phyloP scores from a whole-genome alignment of 805 yeast genomes.

The Ogataea chonburiensis region DNA sequence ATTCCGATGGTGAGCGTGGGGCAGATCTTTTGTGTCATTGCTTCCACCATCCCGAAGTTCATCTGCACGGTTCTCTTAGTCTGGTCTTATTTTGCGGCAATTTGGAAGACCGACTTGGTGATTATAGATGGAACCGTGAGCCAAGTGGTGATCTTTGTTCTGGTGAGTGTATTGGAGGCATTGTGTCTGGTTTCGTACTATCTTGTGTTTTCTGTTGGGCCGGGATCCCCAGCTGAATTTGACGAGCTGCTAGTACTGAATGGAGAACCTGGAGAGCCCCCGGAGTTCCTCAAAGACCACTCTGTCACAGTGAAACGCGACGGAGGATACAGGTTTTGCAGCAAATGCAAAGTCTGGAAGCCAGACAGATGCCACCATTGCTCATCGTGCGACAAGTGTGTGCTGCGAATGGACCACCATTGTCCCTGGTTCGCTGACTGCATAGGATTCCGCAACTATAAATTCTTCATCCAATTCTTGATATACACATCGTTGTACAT shows the following conservation, averaged over 20 bases:
- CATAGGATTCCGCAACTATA: conserved; percentile 79
- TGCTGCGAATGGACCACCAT: conserved; percentile 57
- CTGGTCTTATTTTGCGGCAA: conserved; percentile 48
- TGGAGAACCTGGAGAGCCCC: conserved; percentile 37
- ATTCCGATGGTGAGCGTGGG: conserved; percentile 8
- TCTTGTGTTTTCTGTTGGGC: conserved; percentile 50
- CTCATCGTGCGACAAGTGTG: conserved; percentile 46
- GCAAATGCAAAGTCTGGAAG: conserved; percentile 54
- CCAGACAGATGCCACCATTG: conserved; percentile 63
- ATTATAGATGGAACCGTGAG: conserved; percentile 16
- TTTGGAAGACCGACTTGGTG: conserved; percentile 30
- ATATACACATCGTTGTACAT: conserved; percentile 52
- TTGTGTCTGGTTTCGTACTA: conserved; percentile 51
- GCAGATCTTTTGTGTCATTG: conserved; percentile 35
- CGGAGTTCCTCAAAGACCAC: conserved; percentile 38
- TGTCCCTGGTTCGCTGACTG: conserved; percentile 93
- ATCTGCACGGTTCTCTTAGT: conserved; percentile 41
- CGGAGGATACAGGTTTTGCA: conserved; percentile 63
- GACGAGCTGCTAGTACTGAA: conserved; percentile 35
- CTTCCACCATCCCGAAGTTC: conserved; percentile 49
- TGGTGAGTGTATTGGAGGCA: conserved; percentile 33
- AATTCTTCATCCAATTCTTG: conserved; percentile 74
- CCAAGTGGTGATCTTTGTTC: conserved; percentile 23
- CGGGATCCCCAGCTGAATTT: conserved; percentile 67
- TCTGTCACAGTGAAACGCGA: conserved; percentile 49